A percentile compares a stretch with the other conserved stretches of the same genome.
Conservation (phyloP, 202 grass and related monocot genomes). For the Eragrostis tef region DNA sequence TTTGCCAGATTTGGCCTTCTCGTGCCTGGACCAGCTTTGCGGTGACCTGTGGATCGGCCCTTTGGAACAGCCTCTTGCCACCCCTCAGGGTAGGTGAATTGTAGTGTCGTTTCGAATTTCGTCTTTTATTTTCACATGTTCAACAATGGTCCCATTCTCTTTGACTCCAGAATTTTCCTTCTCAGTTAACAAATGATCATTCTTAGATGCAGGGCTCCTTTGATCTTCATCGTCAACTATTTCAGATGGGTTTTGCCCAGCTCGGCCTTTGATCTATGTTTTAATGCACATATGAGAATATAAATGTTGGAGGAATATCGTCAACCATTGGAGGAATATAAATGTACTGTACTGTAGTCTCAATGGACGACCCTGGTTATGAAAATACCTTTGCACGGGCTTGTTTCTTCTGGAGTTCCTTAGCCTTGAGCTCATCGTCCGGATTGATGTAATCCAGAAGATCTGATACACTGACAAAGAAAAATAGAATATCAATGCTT, state of each 20-base stretch:
- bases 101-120: conserved; percentile 57
- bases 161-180: conserved; percentile 65
- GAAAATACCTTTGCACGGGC: conserved; percentile 82
- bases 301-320: conserved; percentile 33
- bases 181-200: conserved; percentile 49
- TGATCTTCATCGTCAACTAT: conserved; percentile 68
- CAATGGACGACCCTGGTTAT: conserved; percentile 38
- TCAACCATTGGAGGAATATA: conserved; percentile 36
- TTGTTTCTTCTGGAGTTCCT: conserved; percentile 96
- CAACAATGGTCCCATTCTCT: conserved; percentile 61
- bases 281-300: conserved; percentile 47
- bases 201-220: conserved; percentile 58
- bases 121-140: conserved; percentile 62
- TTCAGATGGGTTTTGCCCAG: conserved; percentile 71
- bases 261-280: conserved; percentile 75
- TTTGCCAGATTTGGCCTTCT: conserved; percentile 81
- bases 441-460: conserved; percentile 99
- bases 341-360: conserved; percentile 29
- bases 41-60: conserved; percentile 60
- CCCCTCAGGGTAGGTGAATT: conserved; percentile 63
- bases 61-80: conserved; percentile 95
- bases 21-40: conserved; percentile 60
- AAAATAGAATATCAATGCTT: conserved; percentile 45
- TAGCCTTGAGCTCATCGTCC: conserved; percentile 85
- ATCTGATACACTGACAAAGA: conserved; percentile 85